phyloP scores from a whole-genome alignment of 2,329 filamentous ascomycete species.

The Nemania serpens region DNA sequence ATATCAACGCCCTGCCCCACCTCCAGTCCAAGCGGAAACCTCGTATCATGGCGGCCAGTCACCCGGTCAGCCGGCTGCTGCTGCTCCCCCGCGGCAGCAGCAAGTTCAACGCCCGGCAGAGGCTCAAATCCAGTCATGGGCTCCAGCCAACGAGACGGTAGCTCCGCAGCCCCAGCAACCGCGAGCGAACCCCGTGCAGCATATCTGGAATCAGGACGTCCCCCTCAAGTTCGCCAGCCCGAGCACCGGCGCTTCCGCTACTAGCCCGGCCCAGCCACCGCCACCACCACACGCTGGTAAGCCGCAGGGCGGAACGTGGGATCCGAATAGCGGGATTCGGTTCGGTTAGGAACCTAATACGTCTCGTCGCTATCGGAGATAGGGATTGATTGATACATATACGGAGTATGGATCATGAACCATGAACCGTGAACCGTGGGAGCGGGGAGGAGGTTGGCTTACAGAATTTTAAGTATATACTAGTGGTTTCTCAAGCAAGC shows the following conservation, averaged over 20 bases:
- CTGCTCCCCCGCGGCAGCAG: slow-evolving; percentile 31
- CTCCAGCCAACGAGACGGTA: slow-evolving; percentile 50
- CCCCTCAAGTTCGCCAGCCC: slow-evolving; percentile 74
- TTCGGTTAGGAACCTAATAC: slow-evolving; percentile 47
- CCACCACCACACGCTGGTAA: slow-evolving; percentile 25
- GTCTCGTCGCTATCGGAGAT: slow-evolving; percentile 22
- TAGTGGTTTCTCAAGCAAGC: too few relatives aligned
- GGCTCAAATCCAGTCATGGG: slow-evolving; percentile 63
- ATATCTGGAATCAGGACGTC: slow-evolving; percentile 79
- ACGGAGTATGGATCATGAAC: background rate
- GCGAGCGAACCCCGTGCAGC: slow-evolving; percentile 48
- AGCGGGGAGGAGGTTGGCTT: too few relatives aligned
- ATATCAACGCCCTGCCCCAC: slow-evolving; percentile 33
- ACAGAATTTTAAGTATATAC: too few relatives aligned
- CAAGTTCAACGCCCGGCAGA: slow-evolving; percentile 41
- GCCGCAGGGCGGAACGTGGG: slow-evolving; percentile 56
- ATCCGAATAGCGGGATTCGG: slow-evolving; percentile 60
- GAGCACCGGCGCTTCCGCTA: slow-evolving; percentile 3
- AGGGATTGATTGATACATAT: background rate
- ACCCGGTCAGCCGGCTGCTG: background rate
- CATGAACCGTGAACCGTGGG: too few relatives aligned
- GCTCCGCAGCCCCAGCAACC: slow-evolving; percentile 52
- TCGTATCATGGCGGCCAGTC: slow-evolving; percentile 19
- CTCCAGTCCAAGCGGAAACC: slow-evolving; percentile 19
- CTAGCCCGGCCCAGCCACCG: slow-evolving; percentile 29